Percentiles rank a stretch among this genome's conserved stretches.
Conservation (phyloP, 2,329 filamentous ascomycete species). For the Teratosphaeria destructans region DNA sequence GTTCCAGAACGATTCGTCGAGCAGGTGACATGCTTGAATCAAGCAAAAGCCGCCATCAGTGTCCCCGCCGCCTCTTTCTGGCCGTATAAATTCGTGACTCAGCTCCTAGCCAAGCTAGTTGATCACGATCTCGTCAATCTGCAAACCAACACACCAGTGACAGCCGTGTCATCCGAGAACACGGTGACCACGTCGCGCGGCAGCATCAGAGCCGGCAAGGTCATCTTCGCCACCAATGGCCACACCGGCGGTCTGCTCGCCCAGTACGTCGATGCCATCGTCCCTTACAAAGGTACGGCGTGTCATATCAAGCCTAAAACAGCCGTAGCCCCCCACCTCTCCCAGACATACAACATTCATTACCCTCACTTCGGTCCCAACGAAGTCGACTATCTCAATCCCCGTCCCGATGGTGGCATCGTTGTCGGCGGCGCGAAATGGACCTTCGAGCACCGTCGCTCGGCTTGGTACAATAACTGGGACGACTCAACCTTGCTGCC, state of each 20-base stretch:
- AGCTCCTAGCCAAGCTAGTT: slow-evolving; percentile 14
- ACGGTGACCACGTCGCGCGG: slow-evolving; percentile 13
- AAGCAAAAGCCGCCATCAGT: slow-evolving; percentile 6
- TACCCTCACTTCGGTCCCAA: slow-evolving; percentile 6
- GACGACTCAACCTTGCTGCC: slow-evolving; percentile 40
- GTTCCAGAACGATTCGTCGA: slow-evolving; percentile 2
- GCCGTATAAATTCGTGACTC: slow-evolving; percentile 21
- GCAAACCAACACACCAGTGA: slow-evolving; percentile 60
- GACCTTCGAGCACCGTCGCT: slow-evolving; percentile 23
- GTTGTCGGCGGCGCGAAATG: slow-evolving; percentile 35
- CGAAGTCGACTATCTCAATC: slow-evolving; percentile 31
- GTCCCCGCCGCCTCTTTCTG: slow-evolving; percentile 13
- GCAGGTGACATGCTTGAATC: slow-evolving; percentile 8
- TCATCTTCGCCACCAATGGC: slow-evolving; percentile 23
- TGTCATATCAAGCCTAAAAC: slow-evolving; percentile 1
- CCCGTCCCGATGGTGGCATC: slow-evolving; percentile 36
- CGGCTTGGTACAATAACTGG: slow-evolving; percentile 37
- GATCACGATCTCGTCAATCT: slow-evolving; percentile 46
- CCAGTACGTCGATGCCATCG: slow-evolving; percentile 4
- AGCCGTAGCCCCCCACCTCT: slow-evolving; percentile 12
- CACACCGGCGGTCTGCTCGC: slow-evolving; percentile 20
- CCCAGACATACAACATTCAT: slow-evolving; percentile 20
- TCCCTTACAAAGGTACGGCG: slow-evolving; percentile 3
- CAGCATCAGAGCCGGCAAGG: slow-evolving; percentile 20
- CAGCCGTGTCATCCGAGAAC: slow-evolving; percentile 6